Percentiles rank a stretch among this genome's conserved stretches.
Evolutionary conservation across 2,329 filamentous ascomycete genomes (phyloP).

Genomic region (Sporothrix dimorphospora): DNA sequence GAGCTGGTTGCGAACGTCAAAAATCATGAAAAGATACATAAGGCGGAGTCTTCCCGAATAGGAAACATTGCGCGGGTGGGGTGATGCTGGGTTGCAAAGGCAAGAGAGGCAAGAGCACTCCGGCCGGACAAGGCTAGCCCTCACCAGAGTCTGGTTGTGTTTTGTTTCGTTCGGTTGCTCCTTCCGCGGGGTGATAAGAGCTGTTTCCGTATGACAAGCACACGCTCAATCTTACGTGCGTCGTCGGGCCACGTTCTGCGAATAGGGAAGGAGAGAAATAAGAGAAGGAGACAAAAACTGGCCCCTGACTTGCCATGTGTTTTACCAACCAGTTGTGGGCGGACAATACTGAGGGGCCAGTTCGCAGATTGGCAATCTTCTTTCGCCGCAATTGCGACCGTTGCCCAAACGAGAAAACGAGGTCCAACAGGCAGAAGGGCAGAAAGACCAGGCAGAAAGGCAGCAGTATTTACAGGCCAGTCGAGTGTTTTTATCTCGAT

Average conservation of each 20-base stretch:
- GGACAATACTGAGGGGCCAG: neutral
- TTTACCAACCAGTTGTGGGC: neutral
- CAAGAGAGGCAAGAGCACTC: too few species aligned
- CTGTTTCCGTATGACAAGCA: neutral
- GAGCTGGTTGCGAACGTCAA: neutral
- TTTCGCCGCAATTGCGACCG: neutral
- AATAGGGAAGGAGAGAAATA: constrained; percentile 7
- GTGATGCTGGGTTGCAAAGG: neutral
- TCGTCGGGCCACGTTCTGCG: neutral
- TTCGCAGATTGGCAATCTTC: constrained; percentile 4
- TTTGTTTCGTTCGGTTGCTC: constrained; percentile 14
- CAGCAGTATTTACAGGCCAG: neutral
- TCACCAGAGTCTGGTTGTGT: neutral
- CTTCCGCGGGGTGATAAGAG: neutral
- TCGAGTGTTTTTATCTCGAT: neutral
- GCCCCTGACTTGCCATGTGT: neutral
- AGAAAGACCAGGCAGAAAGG: neutral
- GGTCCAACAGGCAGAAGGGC: neutral
- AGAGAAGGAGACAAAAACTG: neutral
- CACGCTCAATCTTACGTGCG: neutral
- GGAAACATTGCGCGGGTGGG: neutral
- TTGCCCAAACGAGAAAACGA: constrained; percentile 1
- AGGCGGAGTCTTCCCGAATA: constrained; percentile 5
- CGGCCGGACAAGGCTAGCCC: too few species aligned
- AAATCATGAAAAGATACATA: neutral